Base-by-base conservation (phyloP, 2,329 filamentous ascomycete genomes). In the Aspergillus arachidicola region DNA sequence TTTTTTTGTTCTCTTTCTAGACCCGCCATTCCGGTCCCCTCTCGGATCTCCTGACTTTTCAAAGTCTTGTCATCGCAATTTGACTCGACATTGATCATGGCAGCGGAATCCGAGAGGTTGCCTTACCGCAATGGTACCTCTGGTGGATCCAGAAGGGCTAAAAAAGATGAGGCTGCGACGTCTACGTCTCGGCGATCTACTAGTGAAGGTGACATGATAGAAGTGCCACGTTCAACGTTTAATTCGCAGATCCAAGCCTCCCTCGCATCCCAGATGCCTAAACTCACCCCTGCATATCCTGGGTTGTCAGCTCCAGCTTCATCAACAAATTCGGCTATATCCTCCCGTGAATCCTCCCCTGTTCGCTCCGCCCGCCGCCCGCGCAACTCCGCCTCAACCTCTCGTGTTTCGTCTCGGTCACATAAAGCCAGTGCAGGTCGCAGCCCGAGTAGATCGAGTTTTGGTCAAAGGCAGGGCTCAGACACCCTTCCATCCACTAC, bases 381-480 rank as follows among this genome's bases (percentile, higher is more conserved):
- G 41, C 67, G 66, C 64, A 76, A 74, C 64, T 71, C 75, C 36
- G 70, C 71, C 23, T 70, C 76, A 34, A 68, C 72, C 45, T 72
- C 72, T 64, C 71, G 76, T 60, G 68, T 75, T n/a, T 71, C 77
- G 59, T 82, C 82, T 57, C 82, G 85, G 69, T 88, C 89, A 63
- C 87, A 89, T 71, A 90, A 89, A 75, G 88, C 86, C 74, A 91
- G 88, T 75, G 84, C 88, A 65, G 89, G 92, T 61, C 80, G 84
- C 63, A 91, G 88, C 70, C 88, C 89, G 23, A 82, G 84, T 60
- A 85, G 89, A 46, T 73, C 75, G 7, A 73, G 71, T 68, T 80
- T 81, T 62, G 85, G 81, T 51, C 68, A 73, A n/a, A 68, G 70
- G 45, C 64, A 76, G 57, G 68, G 65, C 28, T 66, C 72, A 58